A percentile compares a stretch with the other conserved stretches of the same genome.
These are phyloP conservation scores for Tulasnella sp. DNA, from an alignment of 768 basidiomycete genomes.

Conservation along the genomic window DNA sequence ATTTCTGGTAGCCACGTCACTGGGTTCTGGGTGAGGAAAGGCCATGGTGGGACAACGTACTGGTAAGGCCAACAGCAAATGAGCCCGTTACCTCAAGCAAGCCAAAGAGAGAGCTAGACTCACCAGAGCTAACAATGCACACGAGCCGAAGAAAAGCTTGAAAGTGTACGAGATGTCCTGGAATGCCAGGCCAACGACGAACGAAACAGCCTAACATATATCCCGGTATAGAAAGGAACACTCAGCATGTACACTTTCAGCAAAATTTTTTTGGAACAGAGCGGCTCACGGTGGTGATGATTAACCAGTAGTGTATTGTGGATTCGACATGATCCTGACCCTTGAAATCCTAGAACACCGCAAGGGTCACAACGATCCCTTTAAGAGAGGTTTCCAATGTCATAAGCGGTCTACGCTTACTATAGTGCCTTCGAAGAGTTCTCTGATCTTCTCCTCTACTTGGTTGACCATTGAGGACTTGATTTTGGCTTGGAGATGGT, in stretches of 20 bases:
- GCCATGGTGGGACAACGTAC: constrained; percentile 7
- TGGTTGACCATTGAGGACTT: neutral
- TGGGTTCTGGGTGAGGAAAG: neutral
- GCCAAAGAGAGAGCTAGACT: neutral
- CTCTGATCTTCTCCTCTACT: neutral
- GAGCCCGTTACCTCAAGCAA: neutral
- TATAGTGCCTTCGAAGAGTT: neutral
- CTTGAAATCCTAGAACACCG: constrained; percentile 8
- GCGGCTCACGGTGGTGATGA: neutral
- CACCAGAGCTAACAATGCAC: neutral
- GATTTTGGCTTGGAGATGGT: neutral
- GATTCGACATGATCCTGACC: neutral
- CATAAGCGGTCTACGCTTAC: neutral
- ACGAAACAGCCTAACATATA: neutral
- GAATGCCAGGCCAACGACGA: neutral
- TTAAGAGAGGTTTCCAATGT: neutral
- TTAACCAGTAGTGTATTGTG: neutral
- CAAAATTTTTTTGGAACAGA: neutral
- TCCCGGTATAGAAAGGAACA: neutral
- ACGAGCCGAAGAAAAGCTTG: neutral
- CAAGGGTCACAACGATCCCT: neutral
- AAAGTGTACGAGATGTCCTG: neutral
- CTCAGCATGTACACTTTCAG: neutral
- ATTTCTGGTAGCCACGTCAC: constrained; percentile 8
- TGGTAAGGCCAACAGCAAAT: neutral